Evolutionary conservation across 2,329 filamentous ascomycete genomes (phyloP).

Genomic region (Xylariaceae sp.): DNA sequence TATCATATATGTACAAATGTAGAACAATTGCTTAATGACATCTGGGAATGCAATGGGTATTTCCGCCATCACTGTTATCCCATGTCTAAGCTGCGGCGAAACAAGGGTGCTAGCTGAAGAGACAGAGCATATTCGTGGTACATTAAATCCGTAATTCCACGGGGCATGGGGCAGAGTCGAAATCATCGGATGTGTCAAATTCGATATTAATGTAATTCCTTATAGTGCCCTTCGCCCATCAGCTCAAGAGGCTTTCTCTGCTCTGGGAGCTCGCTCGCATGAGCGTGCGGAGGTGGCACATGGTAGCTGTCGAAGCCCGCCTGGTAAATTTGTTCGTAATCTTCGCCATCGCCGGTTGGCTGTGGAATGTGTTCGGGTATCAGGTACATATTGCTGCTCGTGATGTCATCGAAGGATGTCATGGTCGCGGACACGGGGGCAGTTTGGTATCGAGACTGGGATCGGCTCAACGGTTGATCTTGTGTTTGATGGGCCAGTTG

Average conservation of each 20-base stretch:
- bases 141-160: too few relatives aligned
- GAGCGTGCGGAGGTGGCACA: conserved; percentile 10
- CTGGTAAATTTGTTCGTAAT: background rate
- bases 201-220: conserved; percentile 22
- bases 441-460: background rate
- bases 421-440: background rate
- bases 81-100: too few relatives aligned
- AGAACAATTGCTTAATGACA: too few relatives aligned
- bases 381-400: too few relatives aligned
- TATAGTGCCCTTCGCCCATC: conserved; percentile 35
- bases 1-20: too few relatives aligned
- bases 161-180: too few relatives aligned
- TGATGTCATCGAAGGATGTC: too few relatives aligned
- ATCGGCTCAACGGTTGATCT: background rate
- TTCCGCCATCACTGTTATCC: too few relatives aligned
- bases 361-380: conserved; percentile 3
- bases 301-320: conserved; percentile 1
- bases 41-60: too few relatives aligned
- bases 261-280: conserved; percentile 33
- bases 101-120: too few relatives aligned
- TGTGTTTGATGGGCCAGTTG: background rate
- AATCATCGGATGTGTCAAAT: too few relatives aligned
- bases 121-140: too few relatives aligned
- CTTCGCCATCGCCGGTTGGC: background rate
- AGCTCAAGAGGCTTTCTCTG: conserved; percentile 34